These are phyloP conservation scores for Aspergillus fischeri DNA, from an alignment of 2,329 filamentous ascomycete species.

Conservation along the genomic window DNA sequence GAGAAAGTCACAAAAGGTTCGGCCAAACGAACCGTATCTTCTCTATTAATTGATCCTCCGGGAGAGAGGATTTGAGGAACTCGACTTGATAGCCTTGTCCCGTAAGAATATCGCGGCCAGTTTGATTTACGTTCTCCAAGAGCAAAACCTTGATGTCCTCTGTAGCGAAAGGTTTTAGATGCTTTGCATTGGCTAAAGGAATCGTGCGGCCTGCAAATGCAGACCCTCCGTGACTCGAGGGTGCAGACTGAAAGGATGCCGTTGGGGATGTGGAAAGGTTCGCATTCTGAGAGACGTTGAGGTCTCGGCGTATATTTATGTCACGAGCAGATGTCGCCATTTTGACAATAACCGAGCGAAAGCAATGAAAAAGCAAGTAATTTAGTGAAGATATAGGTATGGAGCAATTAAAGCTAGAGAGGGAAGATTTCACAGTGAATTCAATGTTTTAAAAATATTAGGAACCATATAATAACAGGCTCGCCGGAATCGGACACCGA, in stretches of 20 bases:
- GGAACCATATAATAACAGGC: background rate
- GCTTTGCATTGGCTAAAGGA: slow-evolving; percentile 56
- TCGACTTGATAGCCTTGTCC: slow-evolving; percentile 96
- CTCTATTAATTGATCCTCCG: slow-evolving; percentile 90
- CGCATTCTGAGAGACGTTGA: slow-evolving; percentile 56
- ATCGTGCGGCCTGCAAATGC: slow-evolving; percentile 40
- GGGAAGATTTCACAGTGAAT: background rate
- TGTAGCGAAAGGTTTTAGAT: slow-evolving; percentile 90
- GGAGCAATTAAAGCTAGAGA: background rate
- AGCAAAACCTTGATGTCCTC: slow-evolving; percentile 95
- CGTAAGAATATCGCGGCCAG: slow-evolving; percentile 75
- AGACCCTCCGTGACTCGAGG: slow-evolving; percentile 57
- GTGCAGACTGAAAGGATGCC: slow-evolving; percentile 69
- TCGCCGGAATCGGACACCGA: background rate
- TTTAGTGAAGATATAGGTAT: background rate
- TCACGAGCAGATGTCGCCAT: slow-evolving; percentile 31
- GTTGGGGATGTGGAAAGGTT: slow-evolving; percentile 72
- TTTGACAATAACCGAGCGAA: background rate
- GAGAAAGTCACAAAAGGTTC: slow-evolving; percentile 1
- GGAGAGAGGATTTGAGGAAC: slow-evolving; percentile 78
- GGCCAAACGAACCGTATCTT: slow-evolving; percentile 72
- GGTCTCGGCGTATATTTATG: slow-evolving; percentile 28
- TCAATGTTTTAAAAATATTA: background rate
- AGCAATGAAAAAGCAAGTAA: slow-evolving; percentile 3
- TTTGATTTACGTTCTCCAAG: slow-evolving; percentile 92